Evolutionary conservation across 257 asterid species (phyloP).

Genomic region (Nicotiana paniculata): DNA sequence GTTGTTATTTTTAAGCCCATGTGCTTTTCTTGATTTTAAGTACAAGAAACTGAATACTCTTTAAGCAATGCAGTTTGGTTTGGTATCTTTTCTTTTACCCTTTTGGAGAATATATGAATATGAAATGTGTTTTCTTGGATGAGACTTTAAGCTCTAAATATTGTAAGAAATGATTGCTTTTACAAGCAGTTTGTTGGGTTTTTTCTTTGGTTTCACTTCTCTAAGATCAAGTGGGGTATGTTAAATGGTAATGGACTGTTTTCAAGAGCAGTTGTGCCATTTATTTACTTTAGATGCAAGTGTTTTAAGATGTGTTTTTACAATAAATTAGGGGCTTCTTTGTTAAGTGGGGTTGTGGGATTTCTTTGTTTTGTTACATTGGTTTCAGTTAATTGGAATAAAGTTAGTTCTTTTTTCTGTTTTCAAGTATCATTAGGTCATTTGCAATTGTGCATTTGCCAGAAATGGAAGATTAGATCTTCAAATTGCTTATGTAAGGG

Average conservation of each 20-base stretch:
- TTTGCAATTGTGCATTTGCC: conserved; percentile 8
- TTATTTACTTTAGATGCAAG: conserved; percentile 45
- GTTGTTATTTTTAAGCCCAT: conserved; percentile 6
- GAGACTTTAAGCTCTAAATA: conserved; percentile 49
- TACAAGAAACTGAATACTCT: conserved; percentile 14
- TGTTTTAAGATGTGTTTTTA: conserved; percentile 30
- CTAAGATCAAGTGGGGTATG: conserved; percentile 40
- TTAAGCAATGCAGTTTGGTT: conserved; percentile 21
- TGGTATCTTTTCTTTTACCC: conserved; percentile 12
- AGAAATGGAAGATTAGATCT: conserved; percentile 16
- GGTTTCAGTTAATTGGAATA: neutral
- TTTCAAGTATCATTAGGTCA: conserved; percentile 19
- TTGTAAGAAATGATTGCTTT: conserved; percentile 40
- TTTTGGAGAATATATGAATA: conserved; percentile 27
- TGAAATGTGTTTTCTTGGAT: conserved; percentile 43
- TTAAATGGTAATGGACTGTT: conserved; percentile 13
- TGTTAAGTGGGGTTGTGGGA: conserved; percentile 9
- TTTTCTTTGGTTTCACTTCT: conserved; percentile 44
- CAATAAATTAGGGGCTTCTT: conserved; percentile 6
- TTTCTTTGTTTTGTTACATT: neutral
- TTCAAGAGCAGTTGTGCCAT: conserved; percentile 13
- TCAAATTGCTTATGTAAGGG: too few relatives aligned
- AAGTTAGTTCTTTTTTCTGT: neutral
- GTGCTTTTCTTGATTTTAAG: conserved; percentile 20
- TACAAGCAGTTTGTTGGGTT: conserved; percentile 30